phyloP scores from a whole-genome alignment of 129 eudicot genomes.

The Arctium minus region DNA sequence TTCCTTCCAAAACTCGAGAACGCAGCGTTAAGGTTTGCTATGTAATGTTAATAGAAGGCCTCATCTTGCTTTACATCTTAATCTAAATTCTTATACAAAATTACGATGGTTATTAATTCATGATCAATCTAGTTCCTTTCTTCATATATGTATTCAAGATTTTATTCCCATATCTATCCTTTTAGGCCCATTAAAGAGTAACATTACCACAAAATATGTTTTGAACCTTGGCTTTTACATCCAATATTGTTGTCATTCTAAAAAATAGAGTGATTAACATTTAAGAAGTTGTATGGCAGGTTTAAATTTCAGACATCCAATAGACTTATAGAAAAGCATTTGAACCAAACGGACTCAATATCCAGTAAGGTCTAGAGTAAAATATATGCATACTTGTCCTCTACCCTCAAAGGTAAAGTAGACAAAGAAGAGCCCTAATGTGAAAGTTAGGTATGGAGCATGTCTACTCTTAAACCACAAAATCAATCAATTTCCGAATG shows the following conservation, averaged over 20 bases:
- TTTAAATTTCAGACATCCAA: not conserved
- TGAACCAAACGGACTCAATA: not conserved
- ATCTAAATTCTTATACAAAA: not conserved
- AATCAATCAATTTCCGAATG: not conserved
- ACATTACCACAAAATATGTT: not conserved
- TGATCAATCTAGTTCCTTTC: not conserved
- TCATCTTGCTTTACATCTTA: not conserved
- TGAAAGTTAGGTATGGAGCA: not conserved
- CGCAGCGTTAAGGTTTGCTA: not conserved
- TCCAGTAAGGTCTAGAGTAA: too few relatives aligned
- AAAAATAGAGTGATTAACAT: not conserved
- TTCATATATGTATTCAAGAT: not conserved
- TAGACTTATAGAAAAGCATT: not conserved
- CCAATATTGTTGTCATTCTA: not conserved
- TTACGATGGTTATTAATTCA: not conserved
- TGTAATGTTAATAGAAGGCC: not conserved
- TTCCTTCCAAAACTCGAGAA: too few relatives aligned
- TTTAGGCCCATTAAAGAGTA: not conserved
- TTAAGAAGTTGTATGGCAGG: not conserved
- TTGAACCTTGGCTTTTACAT: not conserved
- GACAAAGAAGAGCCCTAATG: not conserved
- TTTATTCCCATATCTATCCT: not conserved
- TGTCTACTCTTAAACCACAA: not conserved
- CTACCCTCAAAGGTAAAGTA: not conserved
- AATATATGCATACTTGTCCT: not conserved